These are phyloP conservation scores for Alternaria longipes DNA, from an alignment of 2,329 filamentous ascomycete species.

Conservation along the genomic window DNA sequence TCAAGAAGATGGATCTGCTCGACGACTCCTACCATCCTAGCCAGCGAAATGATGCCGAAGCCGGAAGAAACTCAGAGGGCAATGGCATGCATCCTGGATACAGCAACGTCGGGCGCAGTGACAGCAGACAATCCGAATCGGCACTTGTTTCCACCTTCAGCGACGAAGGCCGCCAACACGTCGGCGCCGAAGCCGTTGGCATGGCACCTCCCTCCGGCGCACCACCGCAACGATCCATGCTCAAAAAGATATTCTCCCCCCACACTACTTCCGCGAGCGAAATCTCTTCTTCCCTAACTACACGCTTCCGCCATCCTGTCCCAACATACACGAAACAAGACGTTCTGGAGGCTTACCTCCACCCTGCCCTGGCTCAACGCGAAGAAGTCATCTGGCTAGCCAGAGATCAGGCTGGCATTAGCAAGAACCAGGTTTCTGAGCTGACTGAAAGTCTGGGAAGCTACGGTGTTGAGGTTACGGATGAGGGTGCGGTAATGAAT, in stretches of 20 bases:
- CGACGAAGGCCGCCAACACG: not conserved
- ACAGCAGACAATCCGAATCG: not conserved
- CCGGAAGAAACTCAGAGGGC: conserved; percentile 31
- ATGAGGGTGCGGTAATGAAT: conserved; percentile 56
- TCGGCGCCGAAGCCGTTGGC: conserved; percentile 3
- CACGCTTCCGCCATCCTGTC: conserved; percentile 18
- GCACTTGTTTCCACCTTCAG: conserved; percentile 11
- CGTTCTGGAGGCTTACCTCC: conserved; percentile 25
- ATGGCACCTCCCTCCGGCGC: conserved; percentile 6
- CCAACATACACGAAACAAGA: conserved; percentile 22
- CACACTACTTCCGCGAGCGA: conserved; percentile 17
- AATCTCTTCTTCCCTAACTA: conserved; percentile 18
- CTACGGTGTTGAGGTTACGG: conserved; percentile 52
- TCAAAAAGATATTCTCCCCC: conserved; percentile 16
- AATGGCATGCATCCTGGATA: conserved; percentile 1
- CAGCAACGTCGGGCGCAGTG: not conserved
- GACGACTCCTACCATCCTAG: conserved; percentile 39
- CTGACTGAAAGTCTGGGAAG: conserved; percentile 45
- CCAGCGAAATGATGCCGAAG: conserved; percentile 22
- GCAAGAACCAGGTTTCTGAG: conserved; percentile 53
- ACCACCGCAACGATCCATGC: conserved; percentile 2
- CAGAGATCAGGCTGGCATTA: conserved; percentile 54
- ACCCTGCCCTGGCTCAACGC: conserved; percentile 21
- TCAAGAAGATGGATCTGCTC: conserved; percentile 42
- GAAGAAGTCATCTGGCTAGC: conserved; percentile 24